Evolutionary conservation across 305 asterid genomes (phyloP), one percentile per base, ranked within the genome.

Genomic region (Euphrasia arctica): DNA sequence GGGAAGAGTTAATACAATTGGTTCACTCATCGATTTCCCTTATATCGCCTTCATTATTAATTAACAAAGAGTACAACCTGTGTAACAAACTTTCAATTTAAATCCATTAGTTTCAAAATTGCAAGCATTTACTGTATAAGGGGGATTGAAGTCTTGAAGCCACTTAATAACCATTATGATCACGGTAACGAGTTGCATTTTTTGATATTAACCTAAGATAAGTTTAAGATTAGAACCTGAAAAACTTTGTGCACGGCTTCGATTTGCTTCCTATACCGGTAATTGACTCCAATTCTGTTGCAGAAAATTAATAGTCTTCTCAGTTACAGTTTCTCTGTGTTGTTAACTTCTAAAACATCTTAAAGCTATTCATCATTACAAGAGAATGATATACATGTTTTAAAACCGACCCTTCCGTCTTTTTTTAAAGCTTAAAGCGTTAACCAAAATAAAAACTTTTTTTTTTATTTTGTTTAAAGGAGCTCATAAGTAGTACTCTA

Each of bases 231-330:
- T 83, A 76, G 70, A 83, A 83, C 87, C 87, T 83, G 90, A 81
- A 83, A 81, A 81, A 83, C 75, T 79, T 81, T 69, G 85, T 83
- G 87, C 90, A 83, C 55, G 90, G 85, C 87, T 81, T 81, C 77
- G 75, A 79, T 77, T 81, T 83, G 83, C 85, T 80, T 77, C 90
- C 87, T 81, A 83, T 73, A 81, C 87, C 87, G 72, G 81, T 63
- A 79, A 59, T 54, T 75, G 86, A 80, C 78, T 83, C 87, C 83
- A 70, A 70, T 77, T 83, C 90, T 83, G 87, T 77, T 65, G 78
- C 81, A 78, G 63, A 72, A 75, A 63, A 79, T 81, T 78, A 75
- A 68, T 70, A 65, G 72, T 70, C 65, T 82, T 75, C 68, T 75
- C 65, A 74, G 84, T 63, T 70, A 74, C 58, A 34, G 32, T 68